Evolutionary conservation across 305 asterid species (phyloP).

Genomic region (Rubia tinctorum): DNA sequence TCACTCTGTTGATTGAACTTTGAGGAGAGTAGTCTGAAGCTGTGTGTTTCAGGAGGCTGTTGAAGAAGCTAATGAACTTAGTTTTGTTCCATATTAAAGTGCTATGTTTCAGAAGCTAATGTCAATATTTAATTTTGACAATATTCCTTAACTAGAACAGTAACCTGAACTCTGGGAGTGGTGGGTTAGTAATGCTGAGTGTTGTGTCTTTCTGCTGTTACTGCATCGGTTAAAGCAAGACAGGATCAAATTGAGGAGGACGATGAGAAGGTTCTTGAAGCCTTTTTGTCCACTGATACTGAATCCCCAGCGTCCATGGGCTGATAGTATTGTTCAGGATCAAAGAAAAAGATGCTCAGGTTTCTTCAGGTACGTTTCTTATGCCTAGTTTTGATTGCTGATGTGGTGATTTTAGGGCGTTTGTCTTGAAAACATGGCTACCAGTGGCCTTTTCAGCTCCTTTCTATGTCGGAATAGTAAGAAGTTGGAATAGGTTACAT

Average conservation of each 20-base stretch:
- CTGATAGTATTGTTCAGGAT: constrained; percentile 65
- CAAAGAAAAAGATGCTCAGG: constrained; percentile 68
- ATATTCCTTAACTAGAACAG: too few relatives aligned
- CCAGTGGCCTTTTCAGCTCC: neutral
- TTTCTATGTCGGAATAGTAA: constrained; percentile 8
- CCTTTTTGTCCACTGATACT: constrained; percentile 58
- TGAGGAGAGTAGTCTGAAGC: too few relatives aligned
- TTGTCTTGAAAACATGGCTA: neutral
- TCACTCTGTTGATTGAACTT: too few relatives aligned
- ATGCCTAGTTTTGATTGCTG: neutral
- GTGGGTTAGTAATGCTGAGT: neutral
- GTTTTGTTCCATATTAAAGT: too few relatives aligned
- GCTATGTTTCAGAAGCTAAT: too few relatives aligned
- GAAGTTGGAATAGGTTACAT: neutral
- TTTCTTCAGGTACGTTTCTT: constrained; percentile 60
- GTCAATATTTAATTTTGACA: too few relatives aligned
- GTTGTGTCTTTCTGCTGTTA: neutral
- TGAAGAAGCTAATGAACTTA: too few relatives aligned
- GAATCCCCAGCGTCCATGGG: constrained; percentile 68
- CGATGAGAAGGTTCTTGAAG: constrained; percentile 65
- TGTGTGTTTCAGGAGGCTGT: too few relatives aligned
- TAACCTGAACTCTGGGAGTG: neutral
- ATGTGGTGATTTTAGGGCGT: neutral
- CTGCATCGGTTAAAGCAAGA: constrained; percentile 10
- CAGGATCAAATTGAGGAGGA: constrained; percentile 69